These are phyloP conservation scores for Erodium texanum DNA, from an alignment of 441 rosid genomes.

Conservation along the genomic window DNA sequence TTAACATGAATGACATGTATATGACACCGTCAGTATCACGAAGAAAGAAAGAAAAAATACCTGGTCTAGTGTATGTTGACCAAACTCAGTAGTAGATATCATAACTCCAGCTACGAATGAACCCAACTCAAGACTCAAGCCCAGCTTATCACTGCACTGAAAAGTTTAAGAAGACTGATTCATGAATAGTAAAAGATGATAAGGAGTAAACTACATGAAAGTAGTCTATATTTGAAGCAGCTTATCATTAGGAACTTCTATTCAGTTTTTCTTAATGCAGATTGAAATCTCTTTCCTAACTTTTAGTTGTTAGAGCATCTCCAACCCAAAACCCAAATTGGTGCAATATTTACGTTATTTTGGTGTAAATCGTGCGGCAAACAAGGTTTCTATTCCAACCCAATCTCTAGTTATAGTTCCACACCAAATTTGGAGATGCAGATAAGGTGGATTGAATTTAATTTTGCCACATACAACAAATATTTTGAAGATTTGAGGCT, in stretches of 20 bases:
- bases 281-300: neutral
- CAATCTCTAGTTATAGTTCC: too few relatives aligned
- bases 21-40: too few relatives aligned
- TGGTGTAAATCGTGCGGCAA: too few relatives aligned
- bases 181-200: constrained; percentile 14
- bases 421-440: too few relatives aligned
- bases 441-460: too few relatives aligned
- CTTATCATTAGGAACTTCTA: neutral
- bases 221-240: neutral
- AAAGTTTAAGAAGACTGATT: too few relatives aligned
- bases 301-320: neutral
- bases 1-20: too few relatives aligned
- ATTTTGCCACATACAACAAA: too few relatives aligned
- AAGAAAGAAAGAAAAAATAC: constrained; percentile 26
- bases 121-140: constrained; percentile 97
- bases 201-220: neutral
- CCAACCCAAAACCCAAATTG: too few relatives aligned
- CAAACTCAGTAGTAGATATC: constrained; percentile 93
- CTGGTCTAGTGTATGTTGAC: constrained; percentile 94
- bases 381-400: too few relatives aligned
- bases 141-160: constrained; percentile 99
- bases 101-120: constrained; percentile 97
- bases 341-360: too few relatives aligned
- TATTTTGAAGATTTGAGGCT: too few relatives aligned
- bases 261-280: neutral